These are phyloP conservation scores for Corylus heterophylla DNA, from an alignment of 306 rosid genomes.

Conservation along the genomic window DNA sequence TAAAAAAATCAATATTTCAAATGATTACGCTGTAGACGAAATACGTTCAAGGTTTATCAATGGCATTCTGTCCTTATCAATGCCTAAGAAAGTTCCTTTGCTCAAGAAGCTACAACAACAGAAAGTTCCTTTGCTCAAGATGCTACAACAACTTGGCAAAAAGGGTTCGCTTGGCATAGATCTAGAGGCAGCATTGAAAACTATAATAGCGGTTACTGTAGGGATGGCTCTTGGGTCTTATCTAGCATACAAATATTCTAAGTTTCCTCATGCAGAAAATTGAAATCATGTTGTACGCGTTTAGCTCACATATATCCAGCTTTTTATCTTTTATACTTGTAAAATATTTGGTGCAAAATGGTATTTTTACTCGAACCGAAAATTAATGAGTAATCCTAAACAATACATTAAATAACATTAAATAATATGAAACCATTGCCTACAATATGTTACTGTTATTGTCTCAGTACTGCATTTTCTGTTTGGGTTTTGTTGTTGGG, in stretches of 20 bases:
- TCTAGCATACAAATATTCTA: background rate
- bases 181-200: background rate
- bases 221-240: background rate
- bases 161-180: background rate
- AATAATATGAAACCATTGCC: no score
- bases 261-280: no score
- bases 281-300: no score
- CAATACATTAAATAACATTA: no score
- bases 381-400: no score
- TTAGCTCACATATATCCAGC: no score
- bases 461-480: no score
- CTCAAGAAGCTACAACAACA: background rate
- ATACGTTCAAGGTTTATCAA: background rate
- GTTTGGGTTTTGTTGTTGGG: no score
- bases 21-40: background rate
- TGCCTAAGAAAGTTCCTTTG: background rate
- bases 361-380: no score
- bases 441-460: no score
- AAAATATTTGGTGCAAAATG: no score
- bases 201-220: background rate
- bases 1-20: background rate
- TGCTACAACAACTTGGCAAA: background rate
- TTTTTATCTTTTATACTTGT: no score
- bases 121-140: background rate
- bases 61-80: background rate